Base-by-base conservation (phyloP, 495 filamentous ascomycete species). In the Neurospora sp. region DNA sequence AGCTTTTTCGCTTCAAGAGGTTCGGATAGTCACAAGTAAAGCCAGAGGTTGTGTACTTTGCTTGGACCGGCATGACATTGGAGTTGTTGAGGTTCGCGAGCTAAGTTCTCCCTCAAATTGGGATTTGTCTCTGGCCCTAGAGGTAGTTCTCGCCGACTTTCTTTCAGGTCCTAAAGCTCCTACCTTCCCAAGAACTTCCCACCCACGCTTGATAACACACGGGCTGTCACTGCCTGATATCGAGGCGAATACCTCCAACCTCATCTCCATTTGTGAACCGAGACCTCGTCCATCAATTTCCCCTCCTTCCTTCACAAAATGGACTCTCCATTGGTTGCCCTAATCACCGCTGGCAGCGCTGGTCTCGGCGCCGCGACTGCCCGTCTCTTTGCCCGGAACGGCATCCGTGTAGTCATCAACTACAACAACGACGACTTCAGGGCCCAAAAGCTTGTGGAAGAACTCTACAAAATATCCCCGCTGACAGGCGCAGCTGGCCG, bases 331-430 rank as follows among this genome's bases (percentile, higher is more conserved):
- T 37, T 72, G 13, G 88, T 89, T 21, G 85, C 81, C 38, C 82
- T 90, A 8, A 83, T 90, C 36, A 89, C 88, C 7, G 88, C 88
- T 34, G 83, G 85, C 39, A 86, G 84, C 37, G 87, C 87, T 24
- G 88, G 88, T 9, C 85, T 90, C 37, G 88, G 88, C 37, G 88
- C 88, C 3, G 84, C 86, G 36, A 84, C 88, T 3, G 85, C 83
- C 7, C 82, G 83, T 40, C 77, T 82, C 13, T 84, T 90, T 21
- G 87, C 86, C 37, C 77, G 81, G 70, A 82, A 83, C 37, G 83
- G 83, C 45, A 83, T 85, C 71, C 81, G 84, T 31, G 81, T 89
- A 7, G 81, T 86, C 45, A 79, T 90, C 72, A 90, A 89, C 80
- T 90, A 88, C 79, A 77, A 79, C 74, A 83, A 77, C 73, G 85